Conservation (phyloP, 2,329 filamentous ascomycete genomes). For the Scortechinia acanthostroma region DNA sequence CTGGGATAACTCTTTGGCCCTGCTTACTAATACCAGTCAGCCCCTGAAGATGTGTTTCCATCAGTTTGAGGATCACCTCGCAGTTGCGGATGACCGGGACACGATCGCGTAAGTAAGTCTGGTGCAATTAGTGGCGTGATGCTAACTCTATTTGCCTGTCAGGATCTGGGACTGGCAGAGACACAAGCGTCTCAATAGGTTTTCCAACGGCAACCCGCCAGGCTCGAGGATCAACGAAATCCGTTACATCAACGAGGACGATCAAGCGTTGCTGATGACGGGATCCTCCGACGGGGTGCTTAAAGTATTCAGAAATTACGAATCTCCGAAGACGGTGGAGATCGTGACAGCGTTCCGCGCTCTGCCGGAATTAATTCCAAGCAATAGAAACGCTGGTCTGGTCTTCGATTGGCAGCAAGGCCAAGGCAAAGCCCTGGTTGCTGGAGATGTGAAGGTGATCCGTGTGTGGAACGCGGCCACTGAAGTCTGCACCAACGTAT, state of each 20-base stretch:
- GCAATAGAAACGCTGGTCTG: slow-evolving; percentile 87
- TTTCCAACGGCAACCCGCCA: slow-evolving; percentile 87
- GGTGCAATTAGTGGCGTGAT: neutral
- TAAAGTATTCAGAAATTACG: slow-evolving; percentile 88
- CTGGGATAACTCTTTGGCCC: slow-evolving; percentile 77
- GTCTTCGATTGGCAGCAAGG: slow-evolving; percentile 99
- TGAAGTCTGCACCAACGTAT: slow-evolving; percentile 69
- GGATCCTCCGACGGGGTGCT: slow-evolving; percentile 92
- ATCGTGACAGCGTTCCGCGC: slow-evolving; percentile 88
- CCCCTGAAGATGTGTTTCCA: slow-evolving; percentile 92
- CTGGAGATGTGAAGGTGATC: slow-evolving; percentile 90
- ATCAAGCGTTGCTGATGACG: slow-evolving; percentile 88
- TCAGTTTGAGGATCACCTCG: slow-evolving; percentile 93
- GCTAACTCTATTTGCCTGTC: neutral
- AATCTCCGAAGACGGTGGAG: slow-evolving; percentile 65
- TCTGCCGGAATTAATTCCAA: slow-evolving; percentile 85
- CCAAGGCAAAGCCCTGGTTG: slow-evolving; percentile 88
- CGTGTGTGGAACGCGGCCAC: slow-evolving; percentile 91
- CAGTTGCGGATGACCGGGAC: slow-evolving; percentile 87
- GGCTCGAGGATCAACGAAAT: slow-evolving; percentile 91
- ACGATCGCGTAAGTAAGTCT: slow-evolving; percentile 40
- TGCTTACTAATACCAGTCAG: slow-evolving; percentile 83
- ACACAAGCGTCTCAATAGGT: slow-evolving; percentile 68
- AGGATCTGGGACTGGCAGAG: slow-evolving; percentile 90
- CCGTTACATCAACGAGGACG: slow-evolving; percentile 96